Percentiles rank a stretch among this genome's conserved stretches.
phyloP scores from a whole-genome alignment of 768 basidiomycete species.

The Leccinellum luteum region DNA sequence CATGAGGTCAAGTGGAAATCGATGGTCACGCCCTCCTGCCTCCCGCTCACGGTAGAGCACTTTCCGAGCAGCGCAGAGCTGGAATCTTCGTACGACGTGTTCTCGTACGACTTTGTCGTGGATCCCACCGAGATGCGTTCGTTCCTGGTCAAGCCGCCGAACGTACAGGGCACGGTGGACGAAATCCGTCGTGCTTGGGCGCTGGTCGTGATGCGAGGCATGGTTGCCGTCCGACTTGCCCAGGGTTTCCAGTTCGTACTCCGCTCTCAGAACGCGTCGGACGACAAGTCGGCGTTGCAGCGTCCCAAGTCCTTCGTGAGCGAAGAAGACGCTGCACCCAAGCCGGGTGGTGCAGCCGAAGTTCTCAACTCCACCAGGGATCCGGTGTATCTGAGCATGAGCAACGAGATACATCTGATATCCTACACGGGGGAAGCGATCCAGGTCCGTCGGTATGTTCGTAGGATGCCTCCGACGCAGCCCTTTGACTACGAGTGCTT shows the following conservation, averaged over 20 bases:
- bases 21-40: conserved; percentile 78
- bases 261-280: conserved; percentile 35
- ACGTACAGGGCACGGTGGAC: conserved; percentile 45
- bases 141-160: conserved; percentile 75
- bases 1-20: conserved; percentile 92
- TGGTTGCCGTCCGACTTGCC: conserved; percentile 88
- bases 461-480: conserved; percentile 61
- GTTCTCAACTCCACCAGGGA: conserved; percentile 57
- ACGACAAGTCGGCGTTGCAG: conserved; percentile 38
- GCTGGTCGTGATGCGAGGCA: conserved; percentile 81
- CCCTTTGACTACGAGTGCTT: conserved; percentile 81
- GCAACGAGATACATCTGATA: conserved; percentile 92
- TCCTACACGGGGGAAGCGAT: conserved; percentile 90
- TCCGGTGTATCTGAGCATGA: conserved; percentile 90
- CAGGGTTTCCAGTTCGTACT: conserved; percentile 96
- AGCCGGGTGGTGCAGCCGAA: conserved; percentile 63
- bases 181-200: conserved; percentile 71
- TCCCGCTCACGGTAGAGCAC: conserved; percentile 89
- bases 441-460: conserved; percentile 82
- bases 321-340: conserved; percentile 52
- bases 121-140: conserved; percentile 83
- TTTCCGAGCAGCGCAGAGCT: conserved; percentile 77
- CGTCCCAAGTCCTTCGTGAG: conserved; percentile 57
- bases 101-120: conserved; percentile 86
- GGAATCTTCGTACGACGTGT: conserved; percentile 73